These are phyloP conservation scores for Apodospora peruviana DNA, from an alignment of 495 filamentous ascomycete species.

Conservation along the genomic window DNA sequence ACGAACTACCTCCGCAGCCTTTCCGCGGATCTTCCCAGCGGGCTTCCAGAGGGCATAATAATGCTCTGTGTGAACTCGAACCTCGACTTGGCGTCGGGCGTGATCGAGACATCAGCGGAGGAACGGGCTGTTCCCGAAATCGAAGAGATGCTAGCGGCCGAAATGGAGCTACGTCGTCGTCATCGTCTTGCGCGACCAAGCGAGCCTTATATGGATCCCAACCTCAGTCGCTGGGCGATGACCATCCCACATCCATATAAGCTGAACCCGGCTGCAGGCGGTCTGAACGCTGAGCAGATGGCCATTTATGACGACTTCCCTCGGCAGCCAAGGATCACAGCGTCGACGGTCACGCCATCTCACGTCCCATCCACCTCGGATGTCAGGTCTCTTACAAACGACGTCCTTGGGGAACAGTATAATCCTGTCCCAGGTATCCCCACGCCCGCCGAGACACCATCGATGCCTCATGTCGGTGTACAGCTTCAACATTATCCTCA, in stretches of 20 bases:
- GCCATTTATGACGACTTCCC: slow-evolving; percentile 96
- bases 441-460: slow-evolving; percentile 75
- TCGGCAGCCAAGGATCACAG: slow-evolving; percentile 62
- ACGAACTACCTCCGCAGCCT: slow-evolving; percentile 86
- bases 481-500: slow-evolving; percentile 61
- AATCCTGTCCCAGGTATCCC: slow-evolving; percentile 68
- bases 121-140: slow-evolving; percentile 90
- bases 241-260: slow-evolving; percentile 89
- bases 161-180: slow-evolving; percentile 66
- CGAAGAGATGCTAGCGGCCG: slow-evolving; percentile 76
- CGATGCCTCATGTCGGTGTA: slow-evolving; percentile 59
- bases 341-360: slow-evolving; percentile 23
- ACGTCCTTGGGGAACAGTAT: slow-evolving; percentile 81
- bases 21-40: slow-evolving; percentile 61
- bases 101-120: slow-evolving; percentile 91
- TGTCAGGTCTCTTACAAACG: slow-evolving; percentile 50
- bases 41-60: slow-evolving; percentile 80
- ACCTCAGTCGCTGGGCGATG: slow-evolving; percentile 76
- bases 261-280: slow-evolving; percentile 53
- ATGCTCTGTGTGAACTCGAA: slow-evolving; percentile 99
- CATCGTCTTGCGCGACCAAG: slow-evolving; percentile 65
- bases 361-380: slow-evolving; percentile 46
- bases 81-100: slow-evolving; percentile 81
- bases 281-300: slow-evolving; percentile 87
- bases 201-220: slow-evolving; percentile 76